Base-by-base conservation (phyloP, 1,139 yeast genomes). In the Entelexis paramagnoliae region DNA sequence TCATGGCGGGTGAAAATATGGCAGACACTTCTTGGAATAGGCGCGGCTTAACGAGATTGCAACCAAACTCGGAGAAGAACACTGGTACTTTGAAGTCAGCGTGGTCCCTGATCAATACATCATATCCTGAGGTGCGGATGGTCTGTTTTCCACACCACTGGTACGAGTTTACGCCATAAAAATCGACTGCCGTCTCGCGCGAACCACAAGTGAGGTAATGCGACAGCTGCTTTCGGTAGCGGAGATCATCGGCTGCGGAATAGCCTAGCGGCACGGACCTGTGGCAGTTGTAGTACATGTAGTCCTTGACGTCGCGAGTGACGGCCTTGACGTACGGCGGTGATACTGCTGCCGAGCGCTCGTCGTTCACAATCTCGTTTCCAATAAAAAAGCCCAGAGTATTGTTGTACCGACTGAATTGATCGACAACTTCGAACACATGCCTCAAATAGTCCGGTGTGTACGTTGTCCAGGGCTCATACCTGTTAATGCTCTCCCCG, bases 331-430 rank as follows among this genome's bases (percentile, higher is more conserved):
- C 78, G 64, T 83, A 89, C 49, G 72, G 75, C 40, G 87, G 85
- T 46, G 75, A 71, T 11, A 66, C 68, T 3, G 62, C 58, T 3
- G 96, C 95, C 35, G 93, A 78, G 24, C 76, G 72, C 48, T 74
- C 81, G 60, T 88, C 89, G 67, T 89, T 88, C 63, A 91, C 81
- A 55, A 89, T 83, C 72, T 89, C 96, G 66, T 89, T 89, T 63
- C 96, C 96, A 44, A 94, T 80, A 65, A 89, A 82, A 72, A 87
- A 87, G n/a, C 95, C 97, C 57, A 88, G 70, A 14, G 86, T 75
- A 65, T 89, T 89, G 53, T 94, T 81, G 69, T 85, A 89, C 62
- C 79, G 75, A 63, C 81, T 79, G 71, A 89, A 84, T 53, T 82
- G 83, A 64, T 89, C 96, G 59, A 88, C 81, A 58, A 88, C 82